Conservation (phyloP, 305 asterid genomes). For the Plantago lanceolata region DNA sequence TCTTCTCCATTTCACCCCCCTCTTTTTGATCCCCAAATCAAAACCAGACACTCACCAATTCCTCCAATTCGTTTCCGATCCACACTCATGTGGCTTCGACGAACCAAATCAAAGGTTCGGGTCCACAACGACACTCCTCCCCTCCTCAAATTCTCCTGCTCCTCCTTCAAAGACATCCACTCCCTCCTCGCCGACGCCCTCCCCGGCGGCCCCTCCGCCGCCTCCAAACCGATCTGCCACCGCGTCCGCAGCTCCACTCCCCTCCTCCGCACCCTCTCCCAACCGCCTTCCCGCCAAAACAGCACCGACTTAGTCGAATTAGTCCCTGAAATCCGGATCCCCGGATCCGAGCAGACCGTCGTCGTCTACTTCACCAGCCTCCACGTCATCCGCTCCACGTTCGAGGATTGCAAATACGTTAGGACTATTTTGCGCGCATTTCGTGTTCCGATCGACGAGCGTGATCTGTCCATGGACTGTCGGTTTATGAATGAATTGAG, state of each 20-base stretch:
- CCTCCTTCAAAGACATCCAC: constrained; percentile 84
- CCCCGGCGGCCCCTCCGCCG: constrained; percentile 22
- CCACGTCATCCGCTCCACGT: constrained; percentile 75
- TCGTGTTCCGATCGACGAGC: constrained; percentile 75
- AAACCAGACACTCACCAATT: too few species aligned
- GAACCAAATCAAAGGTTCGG: constrained; percentile 56
- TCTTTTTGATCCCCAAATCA: too few species aligned
- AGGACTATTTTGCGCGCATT: constrained; percentile 58
- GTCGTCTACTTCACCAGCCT: constrained; percentile 84
- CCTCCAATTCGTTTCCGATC: too few species aligned
- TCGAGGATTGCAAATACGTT: constrained; percentile 75
- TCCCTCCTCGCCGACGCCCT: constrained; percentile 45
- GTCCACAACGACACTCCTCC: constrained; percentile 38
- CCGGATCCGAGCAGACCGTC: constrained; percentile 60
- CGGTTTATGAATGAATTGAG: constrained; percentile 71
- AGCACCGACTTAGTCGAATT: constrained; percentile 25
- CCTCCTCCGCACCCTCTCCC: constrained; percentile 53
- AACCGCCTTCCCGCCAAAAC: constrained; percentile 32
- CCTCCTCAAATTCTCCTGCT: constrained; percentile 48
- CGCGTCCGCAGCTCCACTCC: constrained; percentile 61
- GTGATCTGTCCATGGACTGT: constrained; percentile 84
- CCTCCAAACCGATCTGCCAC: constrained; percentile 52
- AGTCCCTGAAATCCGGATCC: constrained; percentile 42
- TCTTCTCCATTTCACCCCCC: constrained; percentile 14
- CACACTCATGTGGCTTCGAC: constrained; percentile 63